These are phyloP conservation scores for Phaeophleospora eucalypticola DNA, from an alignment of 2,329 filamentous ascomycete genomes.

Conservation along the genomic window DNA sequence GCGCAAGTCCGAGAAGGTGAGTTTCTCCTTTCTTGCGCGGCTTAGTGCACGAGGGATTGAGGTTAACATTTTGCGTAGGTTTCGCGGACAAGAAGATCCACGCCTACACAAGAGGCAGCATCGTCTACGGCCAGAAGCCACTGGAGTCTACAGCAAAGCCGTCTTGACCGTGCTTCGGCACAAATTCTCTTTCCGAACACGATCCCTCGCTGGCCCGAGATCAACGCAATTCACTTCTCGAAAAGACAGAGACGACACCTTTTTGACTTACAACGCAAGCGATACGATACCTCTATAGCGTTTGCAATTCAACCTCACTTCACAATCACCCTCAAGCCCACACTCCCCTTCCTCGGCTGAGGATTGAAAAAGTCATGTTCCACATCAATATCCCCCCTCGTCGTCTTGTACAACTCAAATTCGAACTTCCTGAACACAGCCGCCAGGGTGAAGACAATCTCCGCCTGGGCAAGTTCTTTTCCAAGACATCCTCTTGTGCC, in stretches of 20 bases:
- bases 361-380: slow-evolving; percentile 13
- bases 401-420: slow-evolving; percentile 16
- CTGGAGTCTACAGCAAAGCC: background rate
- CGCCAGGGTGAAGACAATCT: slow-evolving; percentile 12
- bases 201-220: too few species aligned
- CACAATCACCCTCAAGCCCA: slow-evolving; percentile 8
- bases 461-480: slow-evolving; percentile 12
- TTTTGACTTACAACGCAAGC: too few species aligned
- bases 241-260: too few species aligned
- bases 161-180: too few species aligned
- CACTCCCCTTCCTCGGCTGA: slow-evolving; percentile 4
- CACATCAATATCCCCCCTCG: slow-evolving; percentile 13
- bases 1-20: slow-evolving; percentile 35
- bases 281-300: too few species aligned
- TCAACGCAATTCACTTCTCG: too few species aligned
- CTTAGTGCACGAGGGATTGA: too few species aligned
- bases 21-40: background rate
- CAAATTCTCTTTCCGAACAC: too few species aligned
- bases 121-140: slow-evolving; percentile 7
- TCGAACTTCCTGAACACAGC: slow-evolving; percentile 14
- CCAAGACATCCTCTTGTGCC: slow-evolving; percentile 12
- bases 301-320: slow-evolving; percentile 4
- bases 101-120: slow-evolving; percentile 5
- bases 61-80: slow-evolving; percentile 1
- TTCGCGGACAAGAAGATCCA: slow-evolving; percentile 13